Evolutionary conservation across 129 eudicot genomes (phyloP), one percentile per base, ranked within the genome.

Genomic region (Mikania micrantha): DNA sequence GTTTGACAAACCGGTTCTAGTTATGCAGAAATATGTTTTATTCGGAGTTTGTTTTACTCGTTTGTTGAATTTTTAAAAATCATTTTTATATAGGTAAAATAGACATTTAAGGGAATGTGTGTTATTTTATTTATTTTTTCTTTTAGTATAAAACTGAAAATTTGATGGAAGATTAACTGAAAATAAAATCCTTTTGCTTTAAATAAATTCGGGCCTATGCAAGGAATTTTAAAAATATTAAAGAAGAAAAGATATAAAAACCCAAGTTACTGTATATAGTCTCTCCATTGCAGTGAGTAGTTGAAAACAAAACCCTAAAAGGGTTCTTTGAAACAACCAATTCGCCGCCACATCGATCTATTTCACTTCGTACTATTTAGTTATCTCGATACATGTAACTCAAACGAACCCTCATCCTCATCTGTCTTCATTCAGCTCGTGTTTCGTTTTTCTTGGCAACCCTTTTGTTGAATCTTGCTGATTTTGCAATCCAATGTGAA

Each of bases 271-370:
- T 75, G 92, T 83, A 80, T 86, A 72, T 80, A 78, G 74, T 63
- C 74, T 44, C 70, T 58, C 27, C 72, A 22, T 19, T 49, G 21
- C 64, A 71, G 60, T 27, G 56, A 79, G 82, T 74, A 70, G 84
- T 72, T 74, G 86, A 78, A 69, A 85, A 78, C 84, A 83, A 85
- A 91, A 87, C 95, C 97, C 95, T 87, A 87, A 83, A 82, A 66
- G 85, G 83, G 85, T 83, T 85, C 82, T 84, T 81, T 84, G 80
- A 70, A 82, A 83, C 39, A 74, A 71, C 57, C 68, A 75, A 78
- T 84, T 84, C 78, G 95, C 95, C 95, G 95, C 93, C 92, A 78
- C 82, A 85, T 77, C 83, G 80, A 85, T 84, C 80, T 80, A 54
- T 67, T 64, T 68, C 70, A 81, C 61, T 64, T 45, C 48, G 48